Evolutionary conservation across 2,329 filamentous ascomycete species (phyloP).

Genomic region (Sodiomyces alkalinus): DNA sequence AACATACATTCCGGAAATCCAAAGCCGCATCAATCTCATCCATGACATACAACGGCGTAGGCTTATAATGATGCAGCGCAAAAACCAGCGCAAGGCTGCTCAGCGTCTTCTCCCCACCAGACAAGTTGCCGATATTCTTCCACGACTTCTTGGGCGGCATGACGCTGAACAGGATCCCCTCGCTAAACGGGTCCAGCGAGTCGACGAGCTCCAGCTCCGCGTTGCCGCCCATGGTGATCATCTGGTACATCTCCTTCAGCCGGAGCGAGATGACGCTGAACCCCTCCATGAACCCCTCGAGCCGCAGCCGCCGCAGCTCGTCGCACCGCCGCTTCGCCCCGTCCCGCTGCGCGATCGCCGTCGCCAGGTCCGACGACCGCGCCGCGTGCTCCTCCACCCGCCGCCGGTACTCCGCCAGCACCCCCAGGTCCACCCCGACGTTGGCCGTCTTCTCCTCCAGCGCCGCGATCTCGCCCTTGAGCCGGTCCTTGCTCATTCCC

Average conservation of each 20-base stretch:
- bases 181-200: slow-evolving; percentile 87
- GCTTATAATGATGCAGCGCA: slow-evolving; percentile 94
- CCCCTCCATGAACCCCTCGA: slow-evolving; percentile 97
- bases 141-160: slow-evolving; percentile 99
- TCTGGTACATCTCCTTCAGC: slow-evolving; percentile 99
- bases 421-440: slow-evolving; percentile 73
- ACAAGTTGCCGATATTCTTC: slow-evolving; percentile 97
- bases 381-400: slow-evolving; percentile 70
- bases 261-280: slow-evolving; percentile 88
- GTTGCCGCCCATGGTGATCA: slow-evolving; percentile 99
- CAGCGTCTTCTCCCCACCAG: slow-evolving; percentile 92
- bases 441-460: slow-evolving; percentile 64
- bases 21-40: slow-evolving; percentile 97
- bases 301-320: slow-evolving; percentile 72
- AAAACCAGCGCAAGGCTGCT: slow-evolving; percentile 92
- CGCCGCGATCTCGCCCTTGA: slow-evolving; percentile 46
- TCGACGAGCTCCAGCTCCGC: slow-evolving; percentile 95
- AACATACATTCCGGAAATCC: slow-evolving; percentile 90
- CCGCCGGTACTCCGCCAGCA: slow-evolving; percentile 77
- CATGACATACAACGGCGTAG: slow-evolving; percentile 97
- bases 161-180: slow-evolving; percentile 92
- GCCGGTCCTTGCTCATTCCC: slow-evolving; percentile 46
- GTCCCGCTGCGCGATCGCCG: slow-evolving; percentile 66
- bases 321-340: slow-evolving; percentile 83
- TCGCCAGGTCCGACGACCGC: slow-evolving; percentile 69